phyloP scores from a whole-genome alignment of 768 basidiomycete species.

The Suillus americanus region DNA sequence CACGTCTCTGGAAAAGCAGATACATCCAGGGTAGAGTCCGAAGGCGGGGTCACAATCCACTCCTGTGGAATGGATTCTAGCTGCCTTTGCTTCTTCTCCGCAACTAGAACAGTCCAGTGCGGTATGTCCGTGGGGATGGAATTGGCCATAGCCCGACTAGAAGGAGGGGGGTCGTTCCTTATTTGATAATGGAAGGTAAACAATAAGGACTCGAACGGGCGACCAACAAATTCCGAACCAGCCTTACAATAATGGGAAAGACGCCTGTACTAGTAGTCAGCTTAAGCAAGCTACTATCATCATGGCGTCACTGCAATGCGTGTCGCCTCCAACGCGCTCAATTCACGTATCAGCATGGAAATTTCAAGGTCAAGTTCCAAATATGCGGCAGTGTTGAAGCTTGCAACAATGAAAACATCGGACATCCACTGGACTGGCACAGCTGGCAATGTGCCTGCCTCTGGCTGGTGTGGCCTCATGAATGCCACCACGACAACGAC shows the following conservation, averaged over 20 bases:
- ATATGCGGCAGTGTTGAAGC: no score
- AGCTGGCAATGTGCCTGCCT: no score
- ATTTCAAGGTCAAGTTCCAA: neutral
- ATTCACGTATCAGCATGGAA: neutral
- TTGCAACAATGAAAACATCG: neutral
- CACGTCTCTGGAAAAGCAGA: slow-evolving; percentile 51
- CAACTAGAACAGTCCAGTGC: slow-evolving; percentile 53
- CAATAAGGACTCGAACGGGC: neutral
- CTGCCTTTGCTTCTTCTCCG: slow-evolving; percentile 55
- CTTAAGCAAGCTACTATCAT: no score
- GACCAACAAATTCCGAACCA: no score
- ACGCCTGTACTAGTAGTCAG: no score
- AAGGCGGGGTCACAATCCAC: slow-evolving; percentile 57
- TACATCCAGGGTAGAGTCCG: slow-evolving; percentile 49
- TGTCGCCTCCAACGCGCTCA: neutral
- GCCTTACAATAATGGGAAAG: no score
- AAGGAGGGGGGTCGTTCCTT: neutral
- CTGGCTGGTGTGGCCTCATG: no score
- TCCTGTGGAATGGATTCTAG: slow-evolving; percentile 59
- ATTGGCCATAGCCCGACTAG: neutral
- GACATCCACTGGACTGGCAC: no score
- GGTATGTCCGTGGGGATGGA: neutral
- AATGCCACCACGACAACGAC: no score
- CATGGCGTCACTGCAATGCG: neutral
- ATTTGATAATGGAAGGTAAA: no score